Base-by-base conservation (phyloP, 768 basidiomycete species). In the Phlegmacium glaucopus region DNA sequence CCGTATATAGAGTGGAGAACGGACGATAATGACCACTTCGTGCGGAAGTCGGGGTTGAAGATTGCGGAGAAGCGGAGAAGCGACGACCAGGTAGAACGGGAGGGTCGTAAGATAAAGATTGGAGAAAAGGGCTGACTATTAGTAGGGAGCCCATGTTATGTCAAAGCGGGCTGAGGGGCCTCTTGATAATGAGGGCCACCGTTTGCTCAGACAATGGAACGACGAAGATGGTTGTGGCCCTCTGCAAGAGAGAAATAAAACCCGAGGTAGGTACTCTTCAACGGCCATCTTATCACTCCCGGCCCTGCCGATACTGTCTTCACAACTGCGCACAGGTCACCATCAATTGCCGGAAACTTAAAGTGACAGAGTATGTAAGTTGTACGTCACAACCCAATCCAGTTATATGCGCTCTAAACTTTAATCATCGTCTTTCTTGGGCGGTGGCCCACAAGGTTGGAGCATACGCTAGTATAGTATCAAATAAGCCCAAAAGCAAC, bases 401-500 rank as follows among this genome's bases (percentile, higher is more conserved):
- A n/a, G n/a, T n/a, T n/a, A n/a, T n/a, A n/a, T n/a, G n/a, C n/a
- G 13, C 30, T 8, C 8, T 32, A 13, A 50, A 26, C 27, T 46
- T 62, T 61, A 84, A 60, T 87, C 85, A 27, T 95, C 93, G 48
- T 93, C 90, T 68, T 94, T 94, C 35, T 78, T 79, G 5, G 92
- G 92, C 16, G 92, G 92, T 27, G 90, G 91, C 0, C 93, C 94
- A 60, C 93, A 95, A 13, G 94, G 94, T 62, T 94, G 92, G 13
- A 96, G 77, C 92, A 94, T 94, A 45, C 87, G 80, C 93, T 95
- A 60, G 22, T 18, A 48, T 95, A 60, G 22, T 18, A 48, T 25
- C n/a, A 22, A 35, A 34, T 9, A 29, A 39, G 9, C 27, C 40
- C 45, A 42, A 40, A 43, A 34, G 48, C 45, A 39, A 50, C 39